Conservation (phyloP, 169 alveolate species). For the Toxoplasma gondii region DNA sequence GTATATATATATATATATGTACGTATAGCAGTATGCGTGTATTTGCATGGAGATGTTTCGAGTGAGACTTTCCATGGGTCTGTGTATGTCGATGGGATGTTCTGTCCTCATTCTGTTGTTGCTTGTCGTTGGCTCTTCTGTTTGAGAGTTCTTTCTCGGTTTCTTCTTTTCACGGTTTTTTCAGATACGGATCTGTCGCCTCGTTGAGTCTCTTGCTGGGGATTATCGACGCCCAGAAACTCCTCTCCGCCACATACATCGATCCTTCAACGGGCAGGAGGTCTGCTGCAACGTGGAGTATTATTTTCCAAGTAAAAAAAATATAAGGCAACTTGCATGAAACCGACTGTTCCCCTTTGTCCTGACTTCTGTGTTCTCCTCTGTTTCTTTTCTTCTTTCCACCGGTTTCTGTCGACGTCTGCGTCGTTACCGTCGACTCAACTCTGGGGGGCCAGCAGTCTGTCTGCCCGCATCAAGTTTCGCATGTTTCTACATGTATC, state of each 20-base stretch:
- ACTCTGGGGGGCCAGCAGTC: too few relatives aligned
- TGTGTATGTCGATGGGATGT: too few relatives aligned
- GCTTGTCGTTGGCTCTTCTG: neutral
- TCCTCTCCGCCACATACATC: neutral
- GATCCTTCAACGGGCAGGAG: slow-evolving; percentile 8
- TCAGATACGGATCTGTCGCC: slow-evolving; percentile 1
- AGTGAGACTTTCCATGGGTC: too few relatives aligned
- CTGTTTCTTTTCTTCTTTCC: neutral
- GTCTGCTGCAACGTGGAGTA: neutral
- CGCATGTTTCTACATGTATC: too few relatives aligned
- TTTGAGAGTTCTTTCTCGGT: neutral
- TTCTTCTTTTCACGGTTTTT: too few relatives aligned
- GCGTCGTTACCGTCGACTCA: too few relatives aligned
- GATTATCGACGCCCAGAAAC: neutral
- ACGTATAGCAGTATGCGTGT: too few relatives aligned
- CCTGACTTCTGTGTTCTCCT: neutral
- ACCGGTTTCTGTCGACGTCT: neutral
- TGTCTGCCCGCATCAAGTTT: too few relatives aligned
- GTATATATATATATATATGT: neutral
- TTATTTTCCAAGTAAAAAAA: neutral
- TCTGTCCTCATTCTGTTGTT: too few relatives aligned
- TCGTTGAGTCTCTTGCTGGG: neutral
- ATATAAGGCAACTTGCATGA: neutral
- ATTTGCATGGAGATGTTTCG: too few relatives aligned
- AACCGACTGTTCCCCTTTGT: neutral